These are phyloP conservation scores for Phytopythium montanum DNA, from an alignment of 352 stramenopile species.

Conservation along the genomic window DNA sequence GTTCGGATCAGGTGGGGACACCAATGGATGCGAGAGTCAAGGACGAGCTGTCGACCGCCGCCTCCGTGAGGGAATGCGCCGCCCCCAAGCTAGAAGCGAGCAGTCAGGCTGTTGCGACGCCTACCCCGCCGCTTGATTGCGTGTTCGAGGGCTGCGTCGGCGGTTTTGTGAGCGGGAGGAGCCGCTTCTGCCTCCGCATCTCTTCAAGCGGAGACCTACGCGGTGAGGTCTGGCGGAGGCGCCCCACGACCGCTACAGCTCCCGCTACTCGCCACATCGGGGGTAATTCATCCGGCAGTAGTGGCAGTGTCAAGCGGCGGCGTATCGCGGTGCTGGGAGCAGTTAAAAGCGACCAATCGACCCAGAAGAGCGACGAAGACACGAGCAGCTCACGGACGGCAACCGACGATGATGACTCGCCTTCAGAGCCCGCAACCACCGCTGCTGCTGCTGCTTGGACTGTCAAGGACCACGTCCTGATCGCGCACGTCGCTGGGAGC, in stretches of 20 bases:
- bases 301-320: constrained; percentile 23
- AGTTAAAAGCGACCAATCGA: background rate
- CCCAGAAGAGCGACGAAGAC: too few relatives aligned
- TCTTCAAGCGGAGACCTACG: constrained; percentile 27
- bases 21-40: background rate
- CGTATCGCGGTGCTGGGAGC: background rate
- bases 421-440: background rate
- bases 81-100: background rate
- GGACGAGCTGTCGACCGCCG: background rate
- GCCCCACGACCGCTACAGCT: constrained; percentile 9
- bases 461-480: constrained; percentile 15
- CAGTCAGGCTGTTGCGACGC: background rate
- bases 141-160: constrained; percentile 49
- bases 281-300: background rate
- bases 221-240: constrained; percentile 30
- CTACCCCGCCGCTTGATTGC: constrained; percentile 19
- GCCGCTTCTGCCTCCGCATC: constrained; percentile 39
- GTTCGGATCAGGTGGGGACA: background rate
- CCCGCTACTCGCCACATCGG: background rate
- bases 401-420: background rate
- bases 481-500: constrained; percentile 32
- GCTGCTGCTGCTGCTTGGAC: background rate
- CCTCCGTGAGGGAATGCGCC: background rate
- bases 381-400: background rate
- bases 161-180: constrained; percentile 30